phyloP scores from a whole-genome alignment of 2,329 filamentous ascomycete species.

The Fusarium dimerum region DNA sequence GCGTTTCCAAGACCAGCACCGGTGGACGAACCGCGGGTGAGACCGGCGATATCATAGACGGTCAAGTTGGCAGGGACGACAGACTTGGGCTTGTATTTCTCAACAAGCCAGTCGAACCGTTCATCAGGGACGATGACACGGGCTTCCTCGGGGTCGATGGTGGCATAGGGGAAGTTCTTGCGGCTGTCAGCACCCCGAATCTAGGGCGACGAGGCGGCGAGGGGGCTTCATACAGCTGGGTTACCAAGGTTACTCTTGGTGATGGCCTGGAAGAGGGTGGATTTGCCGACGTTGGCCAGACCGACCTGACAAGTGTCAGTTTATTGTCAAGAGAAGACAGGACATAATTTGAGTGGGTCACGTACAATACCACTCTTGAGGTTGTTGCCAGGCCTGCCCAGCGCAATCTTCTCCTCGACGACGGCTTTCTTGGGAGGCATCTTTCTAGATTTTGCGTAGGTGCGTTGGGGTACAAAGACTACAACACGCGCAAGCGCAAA shows the following conservation, averaged over 20 bases:
- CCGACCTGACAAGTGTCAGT: conserved; percentile 68
- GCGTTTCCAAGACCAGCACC: conserved; percentile 96
- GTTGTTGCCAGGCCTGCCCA: conserved; percentile 96
- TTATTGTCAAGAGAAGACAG: conserved; percentile 4
- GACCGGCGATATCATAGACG: conserved; percentile 96
- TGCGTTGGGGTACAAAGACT: conserved; percentile 51
- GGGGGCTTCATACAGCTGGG: conserved; percentile 72
- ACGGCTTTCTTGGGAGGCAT: conserved; percentile 96
- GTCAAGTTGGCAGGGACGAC: conserved; percentile 96
- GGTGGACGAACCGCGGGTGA: conserved; percentile 93
- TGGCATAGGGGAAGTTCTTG: conserved; percentile 97
- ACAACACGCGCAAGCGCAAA: conserved; percentile 44
- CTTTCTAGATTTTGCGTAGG: conserved; percentile 63
- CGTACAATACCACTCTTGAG: conserved; percentile 97
- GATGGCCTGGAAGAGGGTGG: conserved; percentile 98
- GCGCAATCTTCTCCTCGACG: conserved; percentile 92
- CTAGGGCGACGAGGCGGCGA: conserved; percentile 34
- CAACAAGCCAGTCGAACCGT: conserved; percentile 91
- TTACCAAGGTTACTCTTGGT: conserved; percentile 97
- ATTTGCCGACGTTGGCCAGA: conserved; percentile 98
- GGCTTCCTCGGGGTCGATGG: conserved; percentile 97
- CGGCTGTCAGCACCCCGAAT: conserved; percentile 43
- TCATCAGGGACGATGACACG: conserved; percentile 96
- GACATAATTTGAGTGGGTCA: background rate
- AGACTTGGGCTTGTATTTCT: conserved; percentile 98